Conservation (phyloP, 495 filamentous ascomycete genomes). For the Podospora fimiseda region DNA sequence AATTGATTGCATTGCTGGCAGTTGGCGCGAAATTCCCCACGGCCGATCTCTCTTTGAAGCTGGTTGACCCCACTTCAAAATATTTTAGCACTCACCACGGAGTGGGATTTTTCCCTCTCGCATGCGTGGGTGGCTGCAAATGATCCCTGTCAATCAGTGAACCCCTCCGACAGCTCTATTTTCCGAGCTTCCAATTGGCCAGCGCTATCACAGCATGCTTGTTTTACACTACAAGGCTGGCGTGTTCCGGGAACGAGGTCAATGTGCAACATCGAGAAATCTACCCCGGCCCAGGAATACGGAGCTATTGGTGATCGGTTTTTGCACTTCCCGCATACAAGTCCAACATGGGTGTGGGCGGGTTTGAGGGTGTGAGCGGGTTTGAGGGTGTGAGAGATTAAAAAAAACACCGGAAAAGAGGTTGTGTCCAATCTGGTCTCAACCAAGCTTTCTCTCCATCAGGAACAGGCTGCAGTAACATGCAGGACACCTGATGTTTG, state of each 20-base stretch:
- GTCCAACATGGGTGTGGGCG: neutral
- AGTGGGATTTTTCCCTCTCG: neutral
- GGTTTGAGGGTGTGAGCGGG: neutral
- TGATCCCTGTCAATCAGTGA: neutral
- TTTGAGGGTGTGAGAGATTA: neutral
- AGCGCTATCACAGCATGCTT: neutral
- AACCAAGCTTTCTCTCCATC: neutral
- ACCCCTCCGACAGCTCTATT: conserved; percentile 1
- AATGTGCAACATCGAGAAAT: neutral
- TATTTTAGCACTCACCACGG: neutral
- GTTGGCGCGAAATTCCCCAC: neutral
- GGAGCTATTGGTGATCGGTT: neutral
- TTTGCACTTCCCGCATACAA: neutral
- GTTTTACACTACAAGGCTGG: neutral
- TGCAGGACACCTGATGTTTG: no score
- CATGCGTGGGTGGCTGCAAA: neutral
- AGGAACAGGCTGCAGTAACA: neutral
- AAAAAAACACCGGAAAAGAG: neutral
- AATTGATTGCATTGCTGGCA: neutral
- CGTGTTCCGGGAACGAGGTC: neutral
- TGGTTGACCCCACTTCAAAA: neutral
- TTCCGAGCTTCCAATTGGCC: conserved; percentile 1
- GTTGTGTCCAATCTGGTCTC: neutral
- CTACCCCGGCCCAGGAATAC: neutral
- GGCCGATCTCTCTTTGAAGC: neutral